Percentiles rank a stretch among this genome's conserved stretches.
phyloP scores from a whole-genome alignment of 306 rosid species.

The Potentilla sterilis region DNA sequence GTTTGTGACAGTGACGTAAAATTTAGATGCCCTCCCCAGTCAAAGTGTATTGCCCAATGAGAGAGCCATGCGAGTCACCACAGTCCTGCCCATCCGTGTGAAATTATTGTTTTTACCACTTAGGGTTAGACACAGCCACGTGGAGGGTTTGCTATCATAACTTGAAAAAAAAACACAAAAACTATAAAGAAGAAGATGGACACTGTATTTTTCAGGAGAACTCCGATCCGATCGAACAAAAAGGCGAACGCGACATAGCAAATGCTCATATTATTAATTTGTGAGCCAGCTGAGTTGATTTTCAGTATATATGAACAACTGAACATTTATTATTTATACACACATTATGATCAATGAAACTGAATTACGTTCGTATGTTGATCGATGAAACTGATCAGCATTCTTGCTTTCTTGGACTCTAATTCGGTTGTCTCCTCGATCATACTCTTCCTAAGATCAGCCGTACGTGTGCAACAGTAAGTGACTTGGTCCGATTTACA shows the following conservation, averaged over 20 bases:
- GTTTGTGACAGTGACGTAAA: constrained; percentile 65
- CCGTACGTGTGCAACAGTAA: too few relatives aligned
- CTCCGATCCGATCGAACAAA: background rate
- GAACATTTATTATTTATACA: too few relatives aligned
- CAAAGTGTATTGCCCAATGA: constrained; percentile 57
- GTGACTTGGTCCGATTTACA: too few relatives aligned
- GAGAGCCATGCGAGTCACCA: constrained; percentile 30
- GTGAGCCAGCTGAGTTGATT: background rate
- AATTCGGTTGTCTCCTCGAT: too few relatives aligned
- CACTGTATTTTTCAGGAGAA: background rate
- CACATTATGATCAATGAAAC: too few relatives aligned
- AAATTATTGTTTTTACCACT: constrained; percentile 61
- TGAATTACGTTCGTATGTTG: too few relatives aligned
- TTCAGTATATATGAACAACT: background rate
- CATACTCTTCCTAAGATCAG: too few relatives aligned
- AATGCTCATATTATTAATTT: background rate
- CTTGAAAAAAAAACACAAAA: constrained; percentile 7
- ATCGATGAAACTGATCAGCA: too few relatives aligned
- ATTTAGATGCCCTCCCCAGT: constrained; percentile 49
- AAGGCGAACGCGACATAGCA: background rate
- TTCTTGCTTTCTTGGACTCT: too few relatives aligned
- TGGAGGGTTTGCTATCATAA: constrained; percentile 23
- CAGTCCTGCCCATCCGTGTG: constrained; percentile 27
- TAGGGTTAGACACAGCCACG: constrained; percentile 43
- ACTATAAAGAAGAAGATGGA: background rate